These are phyloP conservation scores for Athelia psychrophila DNA, from an alignment of 1,284 basidiomycete genomes.

Conservation along the genomic window DNA sequence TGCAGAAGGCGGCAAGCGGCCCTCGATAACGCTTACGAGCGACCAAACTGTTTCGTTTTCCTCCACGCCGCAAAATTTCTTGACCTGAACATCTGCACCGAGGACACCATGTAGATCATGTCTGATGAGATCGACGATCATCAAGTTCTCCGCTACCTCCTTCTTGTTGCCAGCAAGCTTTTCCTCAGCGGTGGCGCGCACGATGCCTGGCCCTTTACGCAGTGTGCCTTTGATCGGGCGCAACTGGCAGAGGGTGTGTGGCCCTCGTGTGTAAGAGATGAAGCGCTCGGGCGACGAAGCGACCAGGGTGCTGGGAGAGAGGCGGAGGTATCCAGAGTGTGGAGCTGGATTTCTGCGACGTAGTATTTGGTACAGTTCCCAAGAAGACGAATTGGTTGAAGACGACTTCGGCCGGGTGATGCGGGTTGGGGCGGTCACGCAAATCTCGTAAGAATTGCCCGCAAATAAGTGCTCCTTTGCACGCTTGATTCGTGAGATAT, in stretches of 20 bases:
- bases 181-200: conserved; percentile 61
- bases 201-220: conserved; percentile 61
- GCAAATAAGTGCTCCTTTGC: conserved; percentile 78
- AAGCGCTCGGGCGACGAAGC: conserved; percentile 95
- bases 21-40: conserved; percentile 92
- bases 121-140: conserved; percentile 97
- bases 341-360: conserved; percentile 87
- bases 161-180: conserved; percentile 76
- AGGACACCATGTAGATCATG: conserved; percentile 86
- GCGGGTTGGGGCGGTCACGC: conserved; percentile 80
- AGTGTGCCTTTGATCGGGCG: conserved; percentile 96
- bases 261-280: conserved; percentile 76
- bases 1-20: conserved; percentile 35
- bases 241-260: conserved; percentile 70
- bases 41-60: conserved; percentile 96
- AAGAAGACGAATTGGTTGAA: conserved; percentile 47
- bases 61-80: conserved; percentile 87
- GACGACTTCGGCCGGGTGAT: conserved; percentile 37
- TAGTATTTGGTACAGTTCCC: conserved; percentile 72
- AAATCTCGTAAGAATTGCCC: conserved; percentile 96
- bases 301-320: conserved; percentile 60
- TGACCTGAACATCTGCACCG: conserved; percentile 76
- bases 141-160: conserved; percentile 96
- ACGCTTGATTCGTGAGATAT: conserved; percentile 70
- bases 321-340: conserved; percentile 82